A percentile compares a stretch with the other conserved stretches of the same genome.
Evolutionary conservation across 331 rosid species (phyloP).

Genomic region (Spiraea crenata): DNA sequence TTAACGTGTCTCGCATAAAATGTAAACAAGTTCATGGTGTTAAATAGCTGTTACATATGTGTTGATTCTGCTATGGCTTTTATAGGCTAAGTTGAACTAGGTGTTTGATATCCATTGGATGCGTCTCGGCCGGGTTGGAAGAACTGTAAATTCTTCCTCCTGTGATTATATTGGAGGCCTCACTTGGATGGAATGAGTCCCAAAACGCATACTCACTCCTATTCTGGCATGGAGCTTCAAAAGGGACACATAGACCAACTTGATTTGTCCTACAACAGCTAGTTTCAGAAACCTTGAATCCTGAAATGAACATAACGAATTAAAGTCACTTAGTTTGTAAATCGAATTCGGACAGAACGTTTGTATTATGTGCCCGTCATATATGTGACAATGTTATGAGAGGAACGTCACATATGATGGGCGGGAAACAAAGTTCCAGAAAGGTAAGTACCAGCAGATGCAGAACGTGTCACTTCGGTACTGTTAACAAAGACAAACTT

Average conservation of each 20-base stretch:
- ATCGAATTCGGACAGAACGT: not conserved
- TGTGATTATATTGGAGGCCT: not conserved
- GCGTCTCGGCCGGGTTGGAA: conserved; percentile 3
- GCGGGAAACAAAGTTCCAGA: not conserved
- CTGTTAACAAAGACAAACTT: conserved; percentile 36
- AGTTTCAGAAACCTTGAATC: not conserved
- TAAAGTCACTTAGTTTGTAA: not conserved
- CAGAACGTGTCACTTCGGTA: conserved; percentile 7
- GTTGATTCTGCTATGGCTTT: not conserved
- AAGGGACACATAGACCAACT: conserved; percentile 36
- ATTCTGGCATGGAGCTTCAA: conserved; percentile 32
- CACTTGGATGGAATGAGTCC: conserved; percentile 40
- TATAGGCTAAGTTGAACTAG: conserved; percentile 25
- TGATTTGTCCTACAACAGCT: conserved; percentile 37
- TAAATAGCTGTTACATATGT: not conserved
- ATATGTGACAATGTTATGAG: not conserved
- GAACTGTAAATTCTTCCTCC: conserved; percentile 34
- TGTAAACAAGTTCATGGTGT: too few species aligned
- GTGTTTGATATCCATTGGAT: conserved; percentile 39
- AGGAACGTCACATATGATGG: not conserved
- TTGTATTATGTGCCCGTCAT: not conserved
- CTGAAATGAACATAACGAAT: conserved; percentile 21
- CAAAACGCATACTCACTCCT: conserved; percentile 30
- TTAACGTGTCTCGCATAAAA: too few species aligned
- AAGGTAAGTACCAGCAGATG: conserved; percentile 10